Percentiles rank a stretch among this genome's conserved stretches.
Conservation (phyloP, 2,329 filamentous ascomycete species). For the Apiospora arundinis region DNA sequence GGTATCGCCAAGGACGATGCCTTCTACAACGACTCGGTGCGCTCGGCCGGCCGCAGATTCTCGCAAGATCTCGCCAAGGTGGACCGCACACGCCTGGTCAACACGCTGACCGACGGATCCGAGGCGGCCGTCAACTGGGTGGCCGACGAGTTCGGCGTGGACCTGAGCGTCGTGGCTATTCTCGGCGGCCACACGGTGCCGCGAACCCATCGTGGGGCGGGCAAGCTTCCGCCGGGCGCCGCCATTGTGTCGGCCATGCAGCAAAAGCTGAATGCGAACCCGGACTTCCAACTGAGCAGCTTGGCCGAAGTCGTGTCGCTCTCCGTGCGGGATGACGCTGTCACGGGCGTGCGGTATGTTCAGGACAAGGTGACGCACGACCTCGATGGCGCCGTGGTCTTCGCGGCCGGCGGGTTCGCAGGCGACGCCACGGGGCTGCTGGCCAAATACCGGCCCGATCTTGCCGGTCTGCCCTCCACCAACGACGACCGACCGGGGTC, state of each 20-base stretch:
- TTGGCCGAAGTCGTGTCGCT: constrained; percentile 60
- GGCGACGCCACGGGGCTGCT: constrained; percentile 65
- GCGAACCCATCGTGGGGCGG: constrained; percentile 63
- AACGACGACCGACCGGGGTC: constrained; percentile 65
- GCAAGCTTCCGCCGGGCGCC: constrained; percentile 62
- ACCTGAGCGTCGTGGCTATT: constrained; percentile 62
- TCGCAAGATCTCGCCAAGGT: constrained; percentile 35
- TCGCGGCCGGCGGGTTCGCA: constrained; percentile 67
- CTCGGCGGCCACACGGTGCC: constrained; percentile 65
- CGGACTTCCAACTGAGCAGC: constrained; percentile 58
- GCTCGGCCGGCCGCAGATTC: constrained; percentile 58
- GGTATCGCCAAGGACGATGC: constrained; percentile 44
- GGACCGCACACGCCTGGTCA: constrained; percentile 53
- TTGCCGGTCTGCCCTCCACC: constrained; percentile 65
- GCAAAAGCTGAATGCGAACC: constrained; percentile 53
- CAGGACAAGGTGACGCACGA: constrained; percentile 43
- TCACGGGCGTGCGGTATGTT: constrained; percentile 60
- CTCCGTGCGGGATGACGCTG: constrained; percentile 39
- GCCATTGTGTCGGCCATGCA: constrained; percentile 63
- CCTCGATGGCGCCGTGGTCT: constrained; percentile 61
- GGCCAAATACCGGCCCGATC: constrained; percentile 62
- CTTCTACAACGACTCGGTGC: constrained; percentile 63
- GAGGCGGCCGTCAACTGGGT: constrained; percentile 62
- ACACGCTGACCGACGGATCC: constrained; percentile 54
- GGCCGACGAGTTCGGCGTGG: constrained; percentile 60